Conservation (phyloP, 306 rosid genomes). For the Hippophae tibetana region DNA sequence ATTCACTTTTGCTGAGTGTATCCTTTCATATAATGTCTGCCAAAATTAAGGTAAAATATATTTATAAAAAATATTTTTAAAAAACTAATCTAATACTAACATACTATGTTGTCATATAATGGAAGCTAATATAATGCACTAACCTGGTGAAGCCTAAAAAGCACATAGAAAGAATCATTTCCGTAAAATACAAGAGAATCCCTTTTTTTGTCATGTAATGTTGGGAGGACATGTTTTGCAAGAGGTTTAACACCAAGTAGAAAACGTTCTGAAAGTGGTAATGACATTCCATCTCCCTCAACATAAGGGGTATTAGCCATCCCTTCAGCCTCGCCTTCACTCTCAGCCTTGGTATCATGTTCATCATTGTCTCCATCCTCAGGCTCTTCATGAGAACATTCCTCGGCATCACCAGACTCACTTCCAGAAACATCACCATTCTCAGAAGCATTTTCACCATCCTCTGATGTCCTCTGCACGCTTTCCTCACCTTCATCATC, state of each 20-base stretch:
- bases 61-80: constrained; percentile 1
- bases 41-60: constrained; percentile 21
- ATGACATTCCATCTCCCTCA: constrained; percentile 74
- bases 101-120: background rate
- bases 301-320: constrained; percentile 86
- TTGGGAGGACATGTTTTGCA: constrained; percentile 62
- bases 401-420: constrained; percentile 92
- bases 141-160: constrained; percentile 94
- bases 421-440: constrained; percentile 88
- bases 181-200: constrained; percentile 74
- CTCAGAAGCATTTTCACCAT: constrained; percentile 90
- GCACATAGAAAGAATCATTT: constrained; percentile 88
- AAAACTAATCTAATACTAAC: constrained; percentile 6
- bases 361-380: constrained; percentile 73
- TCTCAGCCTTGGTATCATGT: constrained; percentile 80
- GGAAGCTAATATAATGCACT: constrained; percentile 10
- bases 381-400: constrained; percentile 84
- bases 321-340: constrained; percentile 99
- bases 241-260: constrained; percentile 74
- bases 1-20: constrained; percentile 80
- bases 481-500: constrained; percentile 96
- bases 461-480: constrained; percentile 91
- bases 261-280: constrained; percentile 80
- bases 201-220: constrained; percentile 54
- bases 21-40: constrained; percentile 92